phyloP scores from a whole-genome alignment of 2,329 filamentous ascomycete species.

The Nemania serpens region DNA sequence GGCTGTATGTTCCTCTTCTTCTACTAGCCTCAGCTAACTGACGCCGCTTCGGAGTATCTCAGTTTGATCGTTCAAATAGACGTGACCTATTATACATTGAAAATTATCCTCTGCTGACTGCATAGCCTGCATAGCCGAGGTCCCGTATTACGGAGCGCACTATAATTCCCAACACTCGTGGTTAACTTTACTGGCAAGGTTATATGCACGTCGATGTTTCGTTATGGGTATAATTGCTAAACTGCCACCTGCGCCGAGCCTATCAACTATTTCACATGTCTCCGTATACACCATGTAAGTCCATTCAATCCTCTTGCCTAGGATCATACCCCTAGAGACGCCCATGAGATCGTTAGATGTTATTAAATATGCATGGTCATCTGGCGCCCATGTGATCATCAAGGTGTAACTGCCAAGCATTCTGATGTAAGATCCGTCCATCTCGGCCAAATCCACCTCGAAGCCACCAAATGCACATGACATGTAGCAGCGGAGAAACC shows the following conservation, averaged over 20 bases:
- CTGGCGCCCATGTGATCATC: conserved; percentile 14
- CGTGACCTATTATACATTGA: no score
- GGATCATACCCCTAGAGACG: conserved; percentile 1
- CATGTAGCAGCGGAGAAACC: conserved; percentile 4
- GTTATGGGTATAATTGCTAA: conserved; percentile 4
- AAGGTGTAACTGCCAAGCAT: conserved; percentile 16
- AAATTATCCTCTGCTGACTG: no score
- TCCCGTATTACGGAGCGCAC: neutral
- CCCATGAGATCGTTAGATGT: conserved; percentile 6
- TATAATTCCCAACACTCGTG: neutral
- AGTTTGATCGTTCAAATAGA: neutral
- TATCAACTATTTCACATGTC: neutral
- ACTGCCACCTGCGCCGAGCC: neutral
- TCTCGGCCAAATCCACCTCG: conserved; percentile 1
- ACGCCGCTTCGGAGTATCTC: neutral
- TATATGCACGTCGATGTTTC: conserved; percentile 3
- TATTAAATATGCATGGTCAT: conserved; percentile 14
- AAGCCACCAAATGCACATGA: neutral
- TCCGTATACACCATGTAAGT: neutral
- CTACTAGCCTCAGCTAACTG: neutral
- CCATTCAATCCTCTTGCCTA: conserved; percentile 4
- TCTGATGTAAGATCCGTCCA: conserved; percentile 25
- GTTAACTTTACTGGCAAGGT: conserved; percentile 4
- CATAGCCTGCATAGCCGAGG: no score
- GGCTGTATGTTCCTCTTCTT: no score